Percentiles rank a stretch among this genome's conserved stretches.
Conservation (phyloP, 805 yeast species). For the Candida ipomoeae region DNA sequence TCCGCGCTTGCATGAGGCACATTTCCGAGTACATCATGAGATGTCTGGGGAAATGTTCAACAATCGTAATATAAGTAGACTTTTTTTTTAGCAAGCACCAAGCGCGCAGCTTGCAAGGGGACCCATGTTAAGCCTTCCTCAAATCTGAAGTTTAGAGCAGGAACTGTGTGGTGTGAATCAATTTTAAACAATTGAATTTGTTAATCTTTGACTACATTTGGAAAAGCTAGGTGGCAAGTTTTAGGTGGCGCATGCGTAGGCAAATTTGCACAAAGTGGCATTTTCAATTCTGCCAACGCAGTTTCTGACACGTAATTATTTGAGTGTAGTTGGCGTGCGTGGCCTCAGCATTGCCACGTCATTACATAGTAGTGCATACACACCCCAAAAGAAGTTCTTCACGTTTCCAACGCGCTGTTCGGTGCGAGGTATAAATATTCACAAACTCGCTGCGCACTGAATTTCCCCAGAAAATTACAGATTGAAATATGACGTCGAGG, state of each 20-base stretch:
- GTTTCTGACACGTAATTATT: constrained; percentile 2
- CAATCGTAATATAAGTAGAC: not conserved
- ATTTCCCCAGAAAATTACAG: not conserved
- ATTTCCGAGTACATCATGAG: not conserved
- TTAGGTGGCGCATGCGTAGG: not conserved
- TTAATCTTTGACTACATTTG: not conserved
- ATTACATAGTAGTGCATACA: constrained; percentile 11
- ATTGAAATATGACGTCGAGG: constrained; percentile 6
- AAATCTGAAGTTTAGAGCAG: not conserved
- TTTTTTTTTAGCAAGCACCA: not conserved
- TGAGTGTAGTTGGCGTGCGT: constrained; percentile 6
- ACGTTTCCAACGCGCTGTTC: constrained; percentile 16
- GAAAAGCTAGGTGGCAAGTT: not conserved
- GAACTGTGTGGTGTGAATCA: no score
- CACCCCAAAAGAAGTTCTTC: constrained; percentile 11
- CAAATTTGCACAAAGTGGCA: not conserved
- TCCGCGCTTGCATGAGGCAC: not conserved
- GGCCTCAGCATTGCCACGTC: constrained; percentile 15
- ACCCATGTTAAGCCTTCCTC: not conserved
- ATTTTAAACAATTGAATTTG: not conserved
- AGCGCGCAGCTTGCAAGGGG: not conserved
- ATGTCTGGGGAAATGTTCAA: constrained; percentile 3
- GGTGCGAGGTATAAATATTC: constrained; percentile 6
- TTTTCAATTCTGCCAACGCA: not conserved
- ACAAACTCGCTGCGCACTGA: not conserved